Percentiles rank a stretch among this genome's conserved stretches.
These are phyloP conservation scores for Collybia nuda DNA, from an alignment of 768 basidiomycete genomes.

Conservation along the genomic window DNA sequence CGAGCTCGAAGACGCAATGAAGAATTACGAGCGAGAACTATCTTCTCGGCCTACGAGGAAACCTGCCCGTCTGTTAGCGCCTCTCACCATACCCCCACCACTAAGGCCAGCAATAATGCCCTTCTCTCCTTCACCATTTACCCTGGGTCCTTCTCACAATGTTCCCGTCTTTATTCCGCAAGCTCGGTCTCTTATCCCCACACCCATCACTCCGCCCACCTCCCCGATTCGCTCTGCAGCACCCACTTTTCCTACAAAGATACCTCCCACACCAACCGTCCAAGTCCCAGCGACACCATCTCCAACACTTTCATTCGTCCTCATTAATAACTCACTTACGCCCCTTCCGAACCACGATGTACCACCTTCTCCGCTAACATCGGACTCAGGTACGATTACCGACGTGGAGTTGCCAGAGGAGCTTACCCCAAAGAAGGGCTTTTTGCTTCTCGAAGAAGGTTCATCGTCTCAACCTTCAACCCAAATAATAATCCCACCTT, in stretches of 20 bases:
- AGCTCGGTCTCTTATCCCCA: not conserved
- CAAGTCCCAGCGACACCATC: not conserved
- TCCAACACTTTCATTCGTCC: not conserved
- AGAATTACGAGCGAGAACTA: conserved; percentile 33
- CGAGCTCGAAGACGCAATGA: conserved; percentile 45
- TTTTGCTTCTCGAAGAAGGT: too few species aligned
- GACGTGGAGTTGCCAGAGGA: not conserved
- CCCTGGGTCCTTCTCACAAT: not conserved
- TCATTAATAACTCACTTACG: not conserved
- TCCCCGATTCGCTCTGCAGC: conserved; percentile 13
- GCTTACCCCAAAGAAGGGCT: too few species aligned
- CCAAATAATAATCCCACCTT: too few species aligned
- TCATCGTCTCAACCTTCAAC: too few species aligned
- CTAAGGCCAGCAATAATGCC: conserved; percentile 1
- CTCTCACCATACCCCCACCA: conserved; percentile 12
- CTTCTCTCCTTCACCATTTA: conserved; percentile 3
- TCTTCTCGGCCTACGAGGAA: conserved; percentile 5
- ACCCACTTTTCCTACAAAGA: not conserved
- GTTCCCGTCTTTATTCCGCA: not conserved
- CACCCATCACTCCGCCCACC: conserved; percentile 20
- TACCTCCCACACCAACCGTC: not conserved
- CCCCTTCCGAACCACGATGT: not conserved
- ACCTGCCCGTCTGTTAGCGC: conserved; percentile 8
- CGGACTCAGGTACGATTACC: not conserved
- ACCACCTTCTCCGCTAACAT: not conserved